Evolutionary conservation across 2,329 filamentous ascomycete genomes (phyloP).

Genomic region (Colletotrichum sp.): DNA sequence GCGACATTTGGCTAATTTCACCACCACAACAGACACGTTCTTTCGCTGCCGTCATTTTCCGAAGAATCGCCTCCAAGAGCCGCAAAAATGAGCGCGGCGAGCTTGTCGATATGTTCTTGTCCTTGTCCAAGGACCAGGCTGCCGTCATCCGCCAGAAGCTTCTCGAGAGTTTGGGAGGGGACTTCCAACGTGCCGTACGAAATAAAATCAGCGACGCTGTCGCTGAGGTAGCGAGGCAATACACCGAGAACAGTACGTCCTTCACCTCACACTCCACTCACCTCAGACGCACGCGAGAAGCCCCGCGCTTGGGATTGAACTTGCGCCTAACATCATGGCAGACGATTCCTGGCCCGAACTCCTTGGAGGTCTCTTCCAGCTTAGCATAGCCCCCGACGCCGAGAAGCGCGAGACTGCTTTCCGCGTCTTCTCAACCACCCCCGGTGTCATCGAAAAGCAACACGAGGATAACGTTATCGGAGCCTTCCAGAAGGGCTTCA

Average conservation of each 20-base stretch:
- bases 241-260: slow-evolving; percentile 83
- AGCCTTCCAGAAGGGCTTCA: slow-evolving; percentile 91
- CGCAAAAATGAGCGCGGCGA: slow-evolving; percentile 76
- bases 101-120: slow-evolving; percentile 84
- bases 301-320: background rate
- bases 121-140: slow-evolving; percentile 75
- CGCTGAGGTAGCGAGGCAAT: slow-evolving; percentile 93
- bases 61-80: slow-evolving; percentile 88
- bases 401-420: slow-evolving; percentile 92
- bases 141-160: slow-evolving; percentile 83
- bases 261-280: background rate
- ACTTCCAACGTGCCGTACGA: slow-evolving; percentile 76
- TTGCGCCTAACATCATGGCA: slow-evolving; percentile 37
- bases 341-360: slow-evolving; percentile 90
- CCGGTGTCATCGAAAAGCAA: slow-evolving; percentile 93
- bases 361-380: slow-evolving; percentile 82
- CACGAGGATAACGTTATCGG: slow-evolving; percentile 89
- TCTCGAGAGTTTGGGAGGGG: slow-evolving; percentile 75
- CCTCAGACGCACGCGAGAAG: background rate
- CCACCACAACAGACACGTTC: slow-evolving; percentile 72
- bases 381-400: slow-evolving; percentile 84
- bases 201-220: slow-evolving; percentile 99
- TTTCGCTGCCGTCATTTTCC: slow-evolving; percentile 92
- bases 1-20: background rate
- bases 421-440: slow-evolving; percentile 93